Conservation (phyloP, 2,329 filamentous ascomycete species). For the Xylariaceae sp. region DNA sequence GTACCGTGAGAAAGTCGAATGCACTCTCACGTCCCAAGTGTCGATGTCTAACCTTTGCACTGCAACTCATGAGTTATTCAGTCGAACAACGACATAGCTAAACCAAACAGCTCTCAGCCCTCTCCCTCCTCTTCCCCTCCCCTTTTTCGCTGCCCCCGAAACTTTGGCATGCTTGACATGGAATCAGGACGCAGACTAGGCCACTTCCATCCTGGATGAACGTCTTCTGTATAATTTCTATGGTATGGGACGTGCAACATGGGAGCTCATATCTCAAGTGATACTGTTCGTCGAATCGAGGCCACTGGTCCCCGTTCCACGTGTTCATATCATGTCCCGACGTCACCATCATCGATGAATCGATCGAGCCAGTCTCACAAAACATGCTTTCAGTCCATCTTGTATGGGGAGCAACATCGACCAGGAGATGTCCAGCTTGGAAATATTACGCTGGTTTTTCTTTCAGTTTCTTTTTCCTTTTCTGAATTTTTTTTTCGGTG, state of each 20-base stretch:
- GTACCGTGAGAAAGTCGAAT: constrained; percentile 6
- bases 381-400: neutral
- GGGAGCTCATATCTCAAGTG: neutral
- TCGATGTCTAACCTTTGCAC: constrained; percentile 8
- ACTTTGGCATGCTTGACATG: neutral
- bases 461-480: neutral
- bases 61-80: neutral
- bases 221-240: constrained; percentile 2
- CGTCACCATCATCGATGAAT: neutral
- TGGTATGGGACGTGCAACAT: constrained; percentile 2
- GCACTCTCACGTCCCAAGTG: neutral
- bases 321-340: neutral
- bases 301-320: neutral
- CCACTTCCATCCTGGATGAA: neutral
- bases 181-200: neutral
- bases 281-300: neutral
- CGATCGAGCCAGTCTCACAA: neutral
- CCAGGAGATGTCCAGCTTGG: neutral
- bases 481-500: neutral
- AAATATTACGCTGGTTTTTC: neutral
- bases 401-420: neutral
- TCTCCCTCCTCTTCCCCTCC: neutral
- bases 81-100: neutral
- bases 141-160: neutral
- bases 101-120: neutral